Evolutionary conservation across 306 rosid genomes (phyloP).

Genomic region (Senna siamea): DNA sequence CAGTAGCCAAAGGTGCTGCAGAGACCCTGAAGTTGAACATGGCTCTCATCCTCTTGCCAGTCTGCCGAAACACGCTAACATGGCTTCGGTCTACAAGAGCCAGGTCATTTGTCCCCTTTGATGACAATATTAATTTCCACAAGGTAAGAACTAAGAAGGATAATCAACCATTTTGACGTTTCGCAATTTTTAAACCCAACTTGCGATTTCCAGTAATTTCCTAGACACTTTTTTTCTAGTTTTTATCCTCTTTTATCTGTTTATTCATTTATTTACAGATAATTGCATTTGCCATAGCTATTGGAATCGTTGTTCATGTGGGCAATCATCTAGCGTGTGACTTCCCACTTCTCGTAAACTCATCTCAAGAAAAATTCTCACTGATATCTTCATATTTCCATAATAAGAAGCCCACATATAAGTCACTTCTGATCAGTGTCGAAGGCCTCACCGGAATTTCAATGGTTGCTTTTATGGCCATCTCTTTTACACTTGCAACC

Average conservation of each 20-base stretch:
- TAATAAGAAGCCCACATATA: conserved; percentile 58
- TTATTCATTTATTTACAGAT: conserved; percentile 42
- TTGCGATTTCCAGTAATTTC: neutral
- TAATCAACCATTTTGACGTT: too few species aligned
- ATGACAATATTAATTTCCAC: conserved; percentile 85
- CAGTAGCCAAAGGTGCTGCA: conserved; percentile 89
- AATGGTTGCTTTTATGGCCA: conserved; percentile 74
- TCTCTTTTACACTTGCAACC: conserved; percentile 78
- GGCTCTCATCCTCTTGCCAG: conserved; percentile 91
- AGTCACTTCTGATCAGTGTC: conserved; percentile 51
- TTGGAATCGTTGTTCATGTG: conserved; percentile 68
- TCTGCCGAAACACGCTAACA: conserved; percentile 83
- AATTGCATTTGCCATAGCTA: conserved; percentile 70
- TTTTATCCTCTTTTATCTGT: neutral
- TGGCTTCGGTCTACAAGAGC: conserved; percentile 93
- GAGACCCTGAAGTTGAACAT: conserved; percentile 92
- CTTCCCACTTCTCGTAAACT: conserved; percentile 68
- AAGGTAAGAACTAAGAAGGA: conserved; percentile 62
- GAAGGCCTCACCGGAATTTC: conserved; percentile 82
- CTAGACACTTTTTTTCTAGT: neutral
- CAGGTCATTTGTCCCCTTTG: conserved; percentile 72
- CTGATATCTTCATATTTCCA: conserved; percentile 63
- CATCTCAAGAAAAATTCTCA: conserved; percentile 61
- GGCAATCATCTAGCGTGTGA: conserved; percentile 82
- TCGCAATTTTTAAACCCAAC: neutral